Base-by-base conservation (phyloP, 306 rosid species). In the Benincasa hispida region DNA sequence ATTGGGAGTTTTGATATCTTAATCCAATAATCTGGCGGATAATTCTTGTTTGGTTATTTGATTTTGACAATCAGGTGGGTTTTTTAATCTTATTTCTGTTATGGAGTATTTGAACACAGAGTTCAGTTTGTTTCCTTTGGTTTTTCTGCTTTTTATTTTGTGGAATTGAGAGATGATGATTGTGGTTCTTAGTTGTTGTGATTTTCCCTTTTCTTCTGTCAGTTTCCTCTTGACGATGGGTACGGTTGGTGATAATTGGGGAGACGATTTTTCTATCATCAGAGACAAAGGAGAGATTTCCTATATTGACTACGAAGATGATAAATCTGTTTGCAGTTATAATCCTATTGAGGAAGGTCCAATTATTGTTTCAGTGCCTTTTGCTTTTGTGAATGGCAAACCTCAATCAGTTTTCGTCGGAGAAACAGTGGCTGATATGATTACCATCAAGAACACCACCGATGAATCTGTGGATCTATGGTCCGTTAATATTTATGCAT, bases 271-370 rank as follows among this genome's bases (percentile, higher is more conserved):
- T 81, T 94, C 99, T 12, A 90, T 86, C 62, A 87, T 94, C 37
- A 92, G 87, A 77, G 93, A 79, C 30, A 90, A 86, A 77, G 99
- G 91, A 53, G 96, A 94, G 75, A 82, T 94, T 2, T 88, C 91
- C 14, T 94, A 83, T 77, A 81, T 94, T 8, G 99, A 94, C 85
- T 94, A 82, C 15, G 90, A 84, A 55, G 95, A 92, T 80, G 91
- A 94, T 82, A 82, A 78, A 75, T 90, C 96, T 65, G 86, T 87
- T 77, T 87, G 94, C 80, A 89, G 91, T 84, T 89, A 89, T 59
- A 54, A 77, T 69, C 84, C 82, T 1, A 32, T 24, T 30, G 87
- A 81, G 60, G 93, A 83, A 81, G 92, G 79, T 78, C 87, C 91
- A 0, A 50, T 88, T 53, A 79, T 89, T 17, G 58, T 94, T 47